A percentile compares a stretch with the other conserved stretches of the same genome.
Conservation (phyloP, 768 basidiomycete genomes). For the Lactarius hatsudake region DNA sequence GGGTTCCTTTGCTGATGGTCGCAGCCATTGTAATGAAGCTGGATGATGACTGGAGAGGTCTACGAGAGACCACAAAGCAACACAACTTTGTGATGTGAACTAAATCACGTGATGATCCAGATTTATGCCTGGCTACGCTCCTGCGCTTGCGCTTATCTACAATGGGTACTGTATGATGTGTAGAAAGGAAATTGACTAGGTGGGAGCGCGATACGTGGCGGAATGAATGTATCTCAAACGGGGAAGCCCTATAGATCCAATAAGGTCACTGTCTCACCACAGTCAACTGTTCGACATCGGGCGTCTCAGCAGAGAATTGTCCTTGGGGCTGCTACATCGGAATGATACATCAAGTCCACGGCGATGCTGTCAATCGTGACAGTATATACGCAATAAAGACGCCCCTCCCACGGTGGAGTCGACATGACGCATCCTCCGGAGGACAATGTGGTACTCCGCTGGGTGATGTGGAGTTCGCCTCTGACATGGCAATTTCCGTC, state of each 20-base stretch:
- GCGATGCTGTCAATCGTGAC: slow-evolving; percentile 22
- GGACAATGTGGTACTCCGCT: neutral
- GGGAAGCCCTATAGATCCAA: neutral
- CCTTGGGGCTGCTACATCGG: slow-evolving; percentile 5
- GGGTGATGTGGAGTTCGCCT: neutral
- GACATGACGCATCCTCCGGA: neutral
- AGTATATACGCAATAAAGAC: neutral
- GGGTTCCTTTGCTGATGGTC: slow-evolving; percentile 25
- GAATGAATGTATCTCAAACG: neutral
- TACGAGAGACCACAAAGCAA: neutral
- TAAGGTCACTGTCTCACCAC: slow-evolving; percentile 3
- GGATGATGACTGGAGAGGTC: neutral
- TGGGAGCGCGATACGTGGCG: neutral
- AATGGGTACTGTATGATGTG: neutral
- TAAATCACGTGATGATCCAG: neutral
- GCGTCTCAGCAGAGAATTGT: slow-evolving; percentile 8
- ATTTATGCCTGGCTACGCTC: neutral
- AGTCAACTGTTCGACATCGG: neutral
- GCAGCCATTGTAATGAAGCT: slow-evolving; percentile 14
- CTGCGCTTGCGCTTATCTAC: neutral
- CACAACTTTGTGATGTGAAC: neutral
- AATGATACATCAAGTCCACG: slow-evolving; percentile 20
- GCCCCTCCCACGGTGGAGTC: slow-evolving; percentile 3
- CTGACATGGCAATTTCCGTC: slow-evolving; percentile 4
- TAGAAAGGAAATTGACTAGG: neutral